Base-by-base conservation (phyloP, 257 asterid species). In the Gardenia jasminoides region DNA sequence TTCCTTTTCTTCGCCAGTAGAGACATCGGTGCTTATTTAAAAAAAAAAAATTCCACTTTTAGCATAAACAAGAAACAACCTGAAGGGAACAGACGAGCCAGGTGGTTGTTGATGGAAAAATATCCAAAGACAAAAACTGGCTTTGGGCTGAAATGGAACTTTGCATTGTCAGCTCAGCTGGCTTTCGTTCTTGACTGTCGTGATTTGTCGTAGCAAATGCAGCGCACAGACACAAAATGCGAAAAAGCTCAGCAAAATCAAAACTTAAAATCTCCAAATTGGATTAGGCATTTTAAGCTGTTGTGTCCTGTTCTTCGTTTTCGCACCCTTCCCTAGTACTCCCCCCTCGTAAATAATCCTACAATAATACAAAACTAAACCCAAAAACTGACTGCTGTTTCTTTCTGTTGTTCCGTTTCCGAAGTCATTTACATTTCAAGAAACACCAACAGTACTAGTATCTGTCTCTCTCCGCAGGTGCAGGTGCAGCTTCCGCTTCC, bases 371-470 rank as follows among this genome's bases (percentile, higher is more conserved):
- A 50, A 19, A 58, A 58, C 50, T 11, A 7, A 1, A 46, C 10
- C 50, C 50, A 67, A 71, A 33, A 72, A 67, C 43, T 0, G 47
- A 79, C 79, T 75, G 78, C 72, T 82, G 67, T 70, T 81, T 66
- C 71, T 69, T 72, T 58, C 67, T 69, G 39, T 58, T 54, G 81
- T 88, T 88, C 77, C 80, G 83, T 87, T 88, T 80, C 93, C 90
- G 71, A 89, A 80, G 84, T 82, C 83, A 84, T 71, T 58, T 72
- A 71, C 22, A 61, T 65, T 62, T 80, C 50, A 75, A 82, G 81
- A 78, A 76, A 72, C 52, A 79, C 77, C 79, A 80, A 36, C 41
- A 36, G 4, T 36, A 5, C 41, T 36, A n/a, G n/a, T n/a, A n/a
- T n/a, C n/a, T n/a, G n/a, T n/a, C 4, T 36, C 41, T 36, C 6